Evolutionary conservation across 805 yeast species (phyloP).

Genomic region (Ogataea sp.): DNA sequence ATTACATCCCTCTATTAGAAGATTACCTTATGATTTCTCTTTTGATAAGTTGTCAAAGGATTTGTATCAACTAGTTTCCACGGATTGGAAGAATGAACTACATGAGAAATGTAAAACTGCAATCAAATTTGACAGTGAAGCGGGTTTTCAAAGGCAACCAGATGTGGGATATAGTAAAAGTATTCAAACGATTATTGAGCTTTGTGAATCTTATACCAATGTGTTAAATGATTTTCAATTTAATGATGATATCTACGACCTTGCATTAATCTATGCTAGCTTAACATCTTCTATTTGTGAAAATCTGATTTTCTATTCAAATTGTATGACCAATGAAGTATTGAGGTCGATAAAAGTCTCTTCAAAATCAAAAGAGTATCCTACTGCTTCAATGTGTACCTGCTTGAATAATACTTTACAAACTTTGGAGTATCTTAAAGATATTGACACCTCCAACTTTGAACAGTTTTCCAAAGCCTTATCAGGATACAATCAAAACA

Average conservation of each 20-base stretch:
- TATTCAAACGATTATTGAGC: constrained; percentile 18
- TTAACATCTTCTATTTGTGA: constrained; percentile 20
- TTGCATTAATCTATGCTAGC: constrained; percentile 29
- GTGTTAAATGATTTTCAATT: constrained; percentile 58
- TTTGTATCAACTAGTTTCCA: constrained; percentile 11
- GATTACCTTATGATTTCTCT: not conserved
- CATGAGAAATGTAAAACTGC: constrained; percentile 35
- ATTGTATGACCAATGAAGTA: constrained; percentile 17
- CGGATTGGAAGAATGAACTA: constrained; percentile 19
- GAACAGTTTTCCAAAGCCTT: constrained; percentile 4
- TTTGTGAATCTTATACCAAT: constrained; percentile 28
- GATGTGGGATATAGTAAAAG: constrained; percentile 22
- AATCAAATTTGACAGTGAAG: constrained; percentile 51
- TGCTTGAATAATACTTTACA: constrained; percentile 21
- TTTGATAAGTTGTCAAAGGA: constrained; percentile 12
- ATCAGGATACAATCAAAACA: constrained; percentile 2
- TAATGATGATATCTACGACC: constrained; percentile 48
- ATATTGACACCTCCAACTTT: constrained; percentile 7
- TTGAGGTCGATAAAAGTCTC: constrained; percentile 5
- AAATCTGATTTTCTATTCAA: constrained; percentile 45
- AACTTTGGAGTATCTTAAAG: constrained; percentile 10
- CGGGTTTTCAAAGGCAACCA: constrained; percentile 37
- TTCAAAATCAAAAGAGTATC: not conserved
- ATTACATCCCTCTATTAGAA: constrained; percentile 5
- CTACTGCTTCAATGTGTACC: constrained; percentile 7